Evolutionary conservation across 331 rosid species (phyloP), one percentile per base, ranked within the genome.

Genomic region (Arachis monticola): DNA sequence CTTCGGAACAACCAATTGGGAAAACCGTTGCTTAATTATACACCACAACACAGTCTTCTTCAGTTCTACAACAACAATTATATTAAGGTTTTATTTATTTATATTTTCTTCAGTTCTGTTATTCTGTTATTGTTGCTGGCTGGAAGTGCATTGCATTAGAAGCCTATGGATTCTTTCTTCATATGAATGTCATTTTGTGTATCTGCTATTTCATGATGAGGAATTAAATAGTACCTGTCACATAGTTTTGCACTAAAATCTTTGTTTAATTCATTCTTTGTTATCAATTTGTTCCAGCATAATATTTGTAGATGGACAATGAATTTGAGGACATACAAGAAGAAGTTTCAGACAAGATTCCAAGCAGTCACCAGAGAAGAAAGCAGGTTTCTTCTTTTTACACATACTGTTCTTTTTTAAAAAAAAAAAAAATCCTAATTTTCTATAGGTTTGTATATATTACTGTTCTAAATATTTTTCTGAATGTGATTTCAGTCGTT

Each of bases 401-500:
- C 46, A 58, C 6, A 13, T 42, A 38, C 78, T 67, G 8, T 70
- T 72, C 75, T 66, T 75, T 53, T 22, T 58, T 8, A n/a, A 0
- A 17, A 22, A 22, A 22, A 22, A 22, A 22, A 22, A 22, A 22
- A 22, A 22, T 22, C 27, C 27, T 22, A 22, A 22, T 22, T 22
- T 22, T 22, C 27, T 22, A 22, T 22, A 22, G 27, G 27, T 22
- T 22, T 22, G 27, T 22, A 22, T 22, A 22, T 22, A 22, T 22
- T 22, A 22, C 27, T 22, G 27, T 22, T 32, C 6, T 27, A 14
- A 67, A 56, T 32, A n/a, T 14, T 77, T 4, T 69, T 64, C 10
- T 55, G 76, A 52, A 69, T 69, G 72, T 64, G 75, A 44, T 84
- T 87, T 52, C 96, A 95, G 99, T 87, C 97, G 17, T 87, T 88